Conservation (phyloP, 73 alveolate species). For the Paramecium pentaurelia region DNA sequence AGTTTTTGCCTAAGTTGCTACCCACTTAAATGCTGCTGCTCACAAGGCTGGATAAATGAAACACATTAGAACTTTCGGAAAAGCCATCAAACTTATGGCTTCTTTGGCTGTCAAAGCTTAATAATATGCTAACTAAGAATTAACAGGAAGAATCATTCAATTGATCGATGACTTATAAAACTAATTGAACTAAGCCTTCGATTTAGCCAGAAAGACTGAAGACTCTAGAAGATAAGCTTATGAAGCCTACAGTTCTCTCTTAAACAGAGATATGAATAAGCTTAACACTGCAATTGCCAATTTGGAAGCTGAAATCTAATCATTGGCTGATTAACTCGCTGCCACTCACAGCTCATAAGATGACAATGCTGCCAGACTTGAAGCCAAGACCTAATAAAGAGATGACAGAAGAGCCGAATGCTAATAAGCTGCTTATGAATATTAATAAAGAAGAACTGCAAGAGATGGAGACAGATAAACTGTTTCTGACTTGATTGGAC, state of each 20-base stretch:
- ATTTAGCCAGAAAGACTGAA: constrained; percentile 50
- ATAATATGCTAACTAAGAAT: constrained; percentile 42
- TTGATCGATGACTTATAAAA: constrained; percentile 55
- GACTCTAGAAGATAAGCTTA: not conserved
- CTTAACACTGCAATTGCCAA: constrained; percentile 47
- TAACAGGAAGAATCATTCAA: constrained; percentile 31
- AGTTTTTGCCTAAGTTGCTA: constrained; percentile 53
- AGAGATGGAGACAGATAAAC: constrained; percentile 51
- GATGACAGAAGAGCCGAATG: constrained; percentile 61
- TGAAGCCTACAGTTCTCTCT: not conserved
- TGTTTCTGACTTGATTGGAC: constrained; percentile 41
- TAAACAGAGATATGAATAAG: constrained; percentile 46
- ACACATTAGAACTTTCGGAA: constrained; percentile 56
- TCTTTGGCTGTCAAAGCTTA: not conserved
- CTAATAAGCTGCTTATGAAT: constrained; percentile 57
- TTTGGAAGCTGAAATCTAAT: constrained; percentile 58
- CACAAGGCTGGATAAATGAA: constrained; percentile 60
- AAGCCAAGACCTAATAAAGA: constrained; percentile 51
- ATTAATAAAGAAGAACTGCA: constrained; percentile 54
- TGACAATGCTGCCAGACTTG: not conserved
- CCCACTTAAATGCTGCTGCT: constrained; percentile 43
- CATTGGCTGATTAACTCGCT: constrained; percentile 25
- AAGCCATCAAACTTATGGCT: constrained; percentile 51
- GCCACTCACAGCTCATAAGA: constrained; percentile 18
- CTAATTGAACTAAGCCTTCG: constrained; percentile 49